Percentiles rank a stretch among this genome's conserved stretches.
phyloP scores from a whole-genome alignment of 2,329 filamentous ascomycete species.

The Teratosphaeria epicoccoides region DNA sequence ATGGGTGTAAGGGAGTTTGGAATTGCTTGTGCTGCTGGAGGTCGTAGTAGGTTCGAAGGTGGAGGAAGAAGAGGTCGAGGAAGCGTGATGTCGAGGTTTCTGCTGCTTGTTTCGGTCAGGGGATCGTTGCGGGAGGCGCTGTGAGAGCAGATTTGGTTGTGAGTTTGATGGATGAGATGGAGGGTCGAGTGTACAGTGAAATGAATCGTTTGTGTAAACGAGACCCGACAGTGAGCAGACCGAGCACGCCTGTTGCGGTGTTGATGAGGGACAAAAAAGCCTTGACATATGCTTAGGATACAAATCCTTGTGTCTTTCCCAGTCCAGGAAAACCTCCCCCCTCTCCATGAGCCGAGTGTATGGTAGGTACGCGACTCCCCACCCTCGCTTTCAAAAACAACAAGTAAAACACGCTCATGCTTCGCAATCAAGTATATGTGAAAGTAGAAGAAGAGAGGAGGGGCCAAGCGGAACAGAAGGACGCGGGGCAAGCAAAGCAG shows the following conservation, averaged over 20 bases:
- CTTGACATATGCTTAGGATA: constrained; percentile 1
- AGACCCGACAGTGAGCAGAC: too few species aligned
- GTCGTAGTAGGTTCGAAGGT: not conserved
- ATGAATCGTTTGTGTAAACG: too few species aligned
- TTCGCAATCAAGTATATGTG: not conserved
- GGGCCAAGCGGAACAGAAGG: constrained; percentile 4
- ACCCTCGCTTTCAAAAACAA: not conserved
- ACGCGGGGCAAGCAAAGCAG: constrained; percentile 5
- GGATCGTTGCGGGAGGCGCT: not conserved
- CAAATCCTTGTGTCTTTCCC: not conserved
- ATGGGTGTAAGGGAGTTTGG: not conserved
- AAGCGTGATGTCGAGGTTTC: not conserved
- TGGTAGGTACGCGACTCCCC: too few species aligned
- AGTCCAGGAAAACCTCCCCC: not conserved
- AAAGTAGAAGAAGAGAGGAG: not conserved
- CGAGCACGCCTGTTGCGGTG: not conserved
- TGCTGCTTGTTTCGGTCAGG: not conserved
- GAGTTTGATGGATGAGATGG: not conserved
- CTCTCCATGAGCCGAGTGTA: not conserved
- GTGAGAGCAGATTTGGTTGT: not conserved
- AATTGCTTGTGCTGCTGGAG: not conserved
- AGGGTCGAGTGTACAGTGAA: too few species aligned
- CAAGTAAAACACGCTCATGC: not conserved
- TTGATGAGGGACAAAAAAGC: not conserved
- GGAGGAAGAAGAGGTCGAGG: not conserved